Percentiles rank a stretch among this genome's conserved stretches.
These are phyloP conservation scores for Syncephalis plumigaleata DNA, from an alignment of 371 early-diverging fungal genomes.

Conservation along the genomic window DNA sequence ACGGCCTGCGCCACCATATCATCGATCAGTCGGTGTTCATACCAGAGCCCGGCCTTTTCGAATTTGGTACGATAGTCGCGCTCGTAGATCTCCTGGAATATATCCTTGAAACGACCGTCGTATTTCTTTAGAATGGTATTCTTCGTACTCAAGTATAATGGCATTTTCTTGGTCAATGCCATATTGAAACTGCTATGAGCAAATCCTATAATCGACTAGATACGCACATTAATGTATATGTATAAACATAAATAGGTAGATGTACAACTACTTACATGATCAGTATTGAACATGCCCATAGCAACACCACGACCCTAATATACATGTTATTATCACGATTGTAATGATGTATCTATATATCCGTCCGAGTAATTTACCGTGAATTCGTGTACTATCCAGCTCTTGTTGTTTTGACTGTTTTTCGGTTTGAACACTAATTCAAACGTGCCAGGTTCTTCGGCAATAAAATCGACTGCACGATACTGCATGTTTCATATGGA, in stretches of 20 bases:
- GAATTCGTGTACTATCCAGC: conserved; percentile 62
- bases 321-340: neutral
- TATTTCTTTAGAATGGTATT: conserved; percentile 95
- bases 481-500: too few relatives aligned
- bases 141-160: conserved; percentile 91
- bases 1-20: conserved; percentile 96
- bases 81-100: conserved; percentile 81
- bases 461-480: conserved; percentile 85
- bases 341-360: conserved; percentile 1
- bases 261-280: conserved; percentile 20
- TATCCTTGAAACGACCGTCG: conserved; percentile 96
- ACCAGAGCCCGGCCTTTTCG: conserved; percentile 70
- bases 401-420: conserved; percentile 35
- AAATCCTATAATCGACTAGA: conserved; percentile 73
- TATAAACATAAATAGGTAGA: neutral
- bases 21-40: conserved; percentile 94
- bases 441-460: conserved; percentile 75
- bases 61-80: conserved; percentile 48
- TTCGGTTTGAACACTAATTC: conserved; percentile 77
- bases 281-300: conserved; percentile 91
- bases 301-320: conserved; percentile 63
- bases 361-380: conserved; percentile 14
- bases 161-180: conserved; percentile 69
- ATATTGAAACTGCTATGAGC: conserved; percentile 89
- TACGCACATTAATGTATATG: neutral